Percentiles rank a stretch among this genome's conserved stretches.
Conservation (phyloP, 2,329 filamentous ascomycete species). For the Triangularia setosa region DNA sequence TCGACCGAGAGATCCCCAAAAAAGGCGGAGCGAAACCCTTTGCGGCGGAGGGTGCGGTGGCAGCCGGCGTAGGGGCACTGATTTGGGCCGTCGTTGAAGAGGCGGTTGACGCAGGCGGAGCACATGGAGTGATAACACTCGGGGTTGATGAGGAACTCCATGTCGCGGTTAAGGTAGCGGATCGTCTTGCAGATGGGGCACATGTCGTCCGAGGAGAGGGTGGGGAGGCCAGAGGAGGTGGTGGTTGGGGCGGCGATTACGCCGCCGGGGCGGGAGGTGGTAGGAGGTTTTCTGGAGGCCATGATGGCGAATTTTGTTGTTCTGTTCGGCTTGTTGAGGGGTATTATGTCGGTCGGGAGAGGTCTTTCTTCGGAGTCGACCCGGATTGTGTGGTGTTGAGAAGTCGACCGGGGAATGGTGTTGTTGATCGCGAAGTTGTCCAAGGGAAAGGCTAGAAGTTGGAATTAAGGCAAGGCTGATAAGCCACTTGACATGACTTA, state of each 20-base stretch:
- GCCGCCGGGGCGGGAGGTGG: neutral
- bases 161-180: conserved; percentile 89
- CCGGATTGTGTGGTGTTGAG: neutral
- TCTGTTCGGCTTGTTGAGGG: neutral
- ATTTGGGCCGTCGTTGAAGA: conserved; percentile 87
- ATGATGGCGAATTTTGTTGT: conserved; percentile 30
- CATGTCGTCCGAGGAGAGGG: conserved; percentile 56
- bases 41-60: conserved; percentile 77
- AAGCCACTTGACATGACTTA: neutral
- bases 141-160: conserved; percentile 94
- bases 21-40: conserved; percentile 80
- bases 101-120: conserved; percentile 87
- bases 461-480: neutral
- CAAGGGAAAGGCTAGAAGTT: neutral
- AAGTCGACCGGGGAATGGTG: neutral
- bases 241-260: neutral
- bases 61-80: conserved; percentile 90
- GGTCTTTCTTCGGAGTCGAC: too few species aligned
- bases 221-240: conserved; percentile 8
- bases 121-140: conserved; percentile 99
- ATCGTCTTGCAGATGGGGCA: conserved; percentile 98
- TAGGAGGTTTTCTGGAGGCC: conserved; percentile 11
- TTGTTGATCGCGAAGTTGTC: neutral
- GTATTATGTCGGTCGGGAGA: neutral
- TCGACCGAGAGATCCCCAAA: conserved; percentile 87